These are phyloP conservation scores for Starmerella gropengiesseri DNA, from an alignment of 805 yeast species.

Conservation along the genomic window DNA sequence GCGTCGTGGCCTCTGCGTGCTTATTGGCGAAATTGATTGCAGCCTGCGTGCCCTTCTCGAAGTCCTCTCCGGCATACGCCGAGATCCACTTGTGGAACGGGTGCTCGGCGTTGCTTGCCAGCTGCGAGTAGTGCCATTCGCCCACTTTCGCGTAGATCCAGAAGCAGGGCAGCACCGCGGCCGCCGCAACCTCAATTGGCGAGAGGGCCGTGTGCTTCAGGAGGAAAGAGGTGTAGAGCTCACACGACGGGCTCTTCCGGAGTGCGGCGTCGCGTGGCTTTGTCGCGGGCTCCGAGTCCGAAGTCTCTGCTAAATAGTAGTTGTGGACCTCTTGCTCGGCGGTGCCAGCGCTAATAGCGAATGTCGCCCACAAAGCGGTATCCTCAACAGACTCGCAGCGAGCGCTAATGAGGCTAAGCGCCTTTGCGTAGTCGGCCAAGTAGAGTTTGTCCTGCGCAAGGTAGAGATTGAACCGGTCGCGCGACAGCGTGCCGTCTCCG, in stretches of 20 bases:
- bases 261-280: not conserved
- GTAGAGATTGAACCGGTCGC: constrained; percentile 14
- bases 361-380: constrained; percentile 10
- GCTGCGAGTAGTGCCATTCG: constrained; percentile 48
- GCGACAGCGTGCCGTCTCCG: constrained; percentile 18
- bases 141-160: constrained; percentile 29
- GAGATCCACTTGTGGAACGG: constrained; percentile 43
- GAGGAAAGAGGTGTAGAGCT: constrained; percentile 19
- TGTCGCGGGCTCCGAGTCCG: not conserved
- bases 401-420: constrained; percentile 17
- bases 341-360: constrained; percentile 11
- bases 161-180: constrained; percentile 23
- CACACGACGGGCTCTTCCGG: constrained; percentile 16
- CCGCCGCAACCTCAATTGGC: constrained; percentile 21
- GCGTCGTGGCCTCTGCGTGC: constrained; percentile 15
- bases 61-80: constrained; percentile 53
- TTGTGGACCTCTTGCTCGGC: constrained; percentile 21
- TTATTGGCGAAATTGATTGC: constrained; percentile 27
- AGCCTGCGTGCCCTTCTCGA: constrained; percentile 35
- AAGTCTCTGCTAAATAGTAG: constrained; percentile 7
- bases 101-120: constrained; percentile 37
- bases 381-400: constrained; percentile 9
- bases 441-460: constrained; percentile 22
- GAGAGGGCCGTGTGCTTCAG: constrained; percentile 15
- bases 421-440: constrained; percentile 19